phyloP scores from a whole-genome alignment of 2,329 filamentous ascomycete species.

The Aspergillus pseudoglaucus region DNA sequence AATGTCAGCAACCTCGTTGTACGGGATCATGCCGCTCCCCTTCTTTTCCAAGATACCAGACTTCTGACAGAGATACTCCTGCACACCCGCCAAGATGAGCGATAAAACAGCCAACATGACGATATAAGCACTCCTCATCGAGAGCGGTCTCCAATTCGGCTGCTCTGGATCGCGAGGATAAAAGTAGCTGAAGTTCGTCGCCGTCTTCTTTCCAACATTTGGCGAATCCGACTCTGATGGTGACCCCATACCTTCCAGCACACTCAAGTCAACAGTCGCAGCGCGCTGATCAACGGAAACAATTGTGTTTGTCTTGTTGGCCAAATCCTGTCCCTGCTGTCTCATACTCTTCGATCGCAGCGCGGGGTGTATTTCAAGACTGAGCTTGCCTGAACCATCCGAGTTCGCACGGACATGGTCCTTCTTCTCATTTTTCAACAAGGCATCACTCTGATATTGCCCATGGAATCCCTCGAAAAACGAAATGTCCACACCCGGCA shows the following conservation, averaged over 20 bases:
- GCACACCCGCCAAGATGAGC: constrained; percentile 23
- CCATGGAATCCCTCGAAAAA: constrained; percentile 9
- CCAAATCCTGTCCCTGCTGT: constrained; percentile 35
- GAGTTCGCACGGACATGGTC: not conserved
- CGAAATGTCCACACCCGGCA: constrained; percentile 12
- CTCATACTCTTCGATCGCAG: constrained; percentile 15
- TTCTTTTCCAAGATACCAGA: constrained; percentile 33
- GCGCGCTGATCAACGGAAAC: constrained; percentile 35
- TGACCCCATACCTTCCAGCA: constrained; percentile 24
- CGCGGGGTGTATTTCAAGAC: not conserved
- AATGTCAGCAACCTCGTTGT: constrained; percentile 22
- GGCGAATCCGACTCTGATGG: constrained; percentile 4
- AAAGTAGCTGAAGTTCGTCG: constrained; percentile 7
- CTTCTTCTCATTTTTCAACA: too few relatives aligned
- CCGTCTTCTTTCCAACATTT: not conserved
- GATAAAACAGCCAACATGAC: constrained; percentile 23
- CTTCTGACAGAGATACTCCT: constrained; percentile 27
- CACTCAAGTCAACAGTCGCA: constrained; percentile 37
- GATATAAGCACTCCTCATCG: constrained; percentile 27
- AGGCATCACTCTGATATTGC: not conserved
- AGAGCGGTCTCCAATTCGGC: constrained; percentile 31
- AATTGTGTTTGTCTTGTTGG: constrained; percentile 39
- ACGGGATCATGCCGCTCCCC: constrained; percentile 22
- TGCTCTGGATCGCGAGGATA: constrained; percentile 27
- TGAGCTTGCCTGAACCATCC: not conserved